These are phyloP conservation scores for Lasiodiplodia gonubiensis DNA, from an alignment of 2,329 filamentous ascomycete species.

Conservation along the genomic window DNA sequence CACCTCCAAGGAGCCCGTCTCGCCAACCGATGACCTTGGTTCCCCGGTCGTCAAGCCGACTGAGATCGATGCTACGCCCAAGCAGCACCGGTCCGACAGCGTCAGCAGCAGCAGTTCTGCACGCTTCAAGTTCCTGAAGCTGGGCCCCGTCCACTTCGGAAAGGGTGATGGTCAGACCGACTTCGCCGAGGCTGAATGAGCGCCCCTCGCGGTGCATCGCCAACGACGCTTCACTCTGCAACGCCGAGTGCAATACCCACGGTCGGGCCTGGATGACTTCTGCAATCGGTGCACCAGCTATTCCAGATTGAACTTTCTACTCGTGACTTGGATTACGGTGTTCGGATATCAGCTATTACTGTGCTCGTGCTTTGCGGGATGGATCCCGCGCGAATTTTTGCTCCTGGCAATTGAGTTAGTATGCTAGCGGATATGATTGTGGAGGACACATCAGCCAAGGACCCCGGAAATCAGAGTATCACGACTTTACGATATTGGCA, in stretches of 20 bases:
- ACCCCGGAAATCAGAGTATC: background rate
- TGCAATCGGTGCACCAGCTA: conserved; percentile 22
- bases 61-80: conserved; percentile 21
- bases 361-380: conserved; percentile 8
- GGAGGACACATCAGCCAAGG: background rate
- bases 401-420: background rate
- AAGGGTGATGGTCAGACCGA: conserved; percentile 63
- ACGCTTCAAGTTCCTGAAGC: conserved; percentile 63
- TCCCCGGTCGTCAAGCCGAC: conserved; percentile 17
- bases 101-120: conserved; percentile 52
- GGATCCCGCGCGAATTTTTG: conserved; percentile 1
- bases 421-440: conserved; percentile 6
- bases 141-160: conserved; percentile 68
- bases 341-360: background rate
- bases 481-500: conserved; percentile 14
- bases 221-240: background rate
- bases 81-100: conserved; percentile 57
- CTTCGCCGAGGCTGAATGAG: conserved; percentile 43
- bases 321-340: conserved; percentile 18
- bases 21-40: conserved; percentile 20
- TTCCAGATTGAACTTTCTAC: conserved; percentile 4
- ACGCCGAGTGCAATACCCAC: conserved; percentile 9
- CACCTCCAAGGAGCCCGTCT: conserved; percentile 9
- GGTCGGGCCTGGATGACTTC: conserved; percentile 23
- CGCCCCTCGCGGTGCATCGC: background rate